phyloP scores from a whole-genome alignment of 2,329 filamentous ascomycete species.

The Colletotrichum navitas region DNA sequence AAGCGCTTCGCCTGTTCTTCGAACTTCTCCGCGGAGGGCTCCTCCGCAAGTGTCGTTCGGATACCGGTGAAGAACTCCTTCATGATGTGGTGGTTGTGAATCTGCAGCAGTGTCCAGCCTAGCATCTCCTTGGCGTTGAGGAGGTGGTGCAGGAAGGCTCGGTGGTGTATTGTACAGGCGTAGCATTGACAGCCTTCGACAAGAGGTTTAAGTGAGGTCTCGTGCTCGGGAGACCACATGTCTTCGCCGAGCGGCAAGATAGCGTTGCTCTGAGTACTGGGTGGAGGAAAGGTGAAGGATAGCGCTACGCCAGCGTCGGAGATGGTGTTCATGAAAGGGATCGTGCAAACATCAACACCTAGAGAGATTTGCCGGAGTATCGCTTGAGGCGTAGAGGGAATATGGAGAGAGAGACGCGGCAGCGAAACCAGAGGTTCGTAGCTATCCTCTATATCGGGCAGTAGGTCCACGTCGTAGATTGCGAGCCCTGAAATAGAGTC shows the following conservation, averaged over 20 bases:
- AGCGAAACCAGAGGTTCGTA: constrained; percentile 68
- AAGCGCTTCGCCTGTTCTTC: constrained; percentile 62
- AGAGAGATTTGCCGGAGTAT: constrained; percentile 80
- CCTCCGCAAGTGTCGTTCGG: constrained; percentile 71
- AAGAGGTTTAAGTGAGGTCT: constrained; percentile 73
- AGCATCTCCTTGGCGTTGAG: constrained; percentile 95
- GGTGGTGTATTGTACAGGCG: constrained; percentile 84
- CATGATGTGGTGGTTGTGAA: constrained; percentile 87
- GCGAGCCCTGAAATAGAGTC: constrained; percentile 76
- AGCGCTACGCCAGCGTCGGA: constrained; percentile 91
- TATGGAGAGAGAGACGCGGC: constrained; percentile 80
- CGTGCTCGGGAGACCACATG: constrained; percentile 77
- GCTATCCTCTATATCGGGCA: constrained; percentile 74
- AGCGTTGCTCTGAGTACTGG: constrained; percentile 33
- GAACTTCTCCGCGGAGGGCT: constrained; percentile 68
- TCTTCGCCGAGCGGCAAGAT: constrained; percentile 76
- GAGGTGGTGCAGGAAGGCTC: constrained; percentile 89
- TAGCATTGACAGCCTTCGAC: constrained; percentile 79
- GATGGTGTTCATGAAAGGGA: constrained; percentile 79
- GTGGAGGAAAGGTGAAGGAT: constrained; percentile 78
- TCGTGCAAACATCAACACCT: constrained; percentile 83
- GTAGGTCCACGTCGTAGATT: constrained; percentile 79
- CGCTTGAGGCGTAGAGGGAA: constrained; percentile 78
- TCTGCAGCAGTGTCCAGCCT: constrained; percentile 90
- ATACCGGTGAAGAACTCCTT: constrained; percentile 80